A percentile compares a stretch with the other conserved stretches of the same genome.
These are phyloP conservation scores for Clavulina sp. DNA, from an alignment of 768 basidiomycete species.

Conservation along the genomic window DNA sequence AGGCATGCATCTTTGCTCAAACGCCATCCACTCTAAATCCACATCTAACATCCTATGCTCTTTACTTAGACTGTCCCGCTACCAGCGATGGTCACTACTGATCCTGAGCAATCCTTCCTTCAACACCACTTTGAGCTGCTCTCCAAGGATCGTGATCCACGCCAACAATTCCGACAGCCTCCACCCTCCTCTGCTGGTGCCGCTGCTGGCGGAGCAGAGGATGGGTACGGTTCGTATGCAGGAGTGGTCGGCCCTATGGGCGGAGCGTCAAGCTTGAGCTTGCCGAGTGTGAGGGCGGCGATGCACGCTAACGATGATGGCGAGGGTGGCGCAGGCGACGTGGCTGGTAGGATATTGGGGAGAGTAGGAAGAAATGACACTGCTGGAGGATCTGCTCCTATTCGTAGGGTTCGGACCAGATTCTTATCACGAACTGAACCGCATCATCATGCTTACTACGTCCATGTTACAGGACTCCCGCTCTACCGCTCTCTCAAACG, in stretches of 20 bases:
- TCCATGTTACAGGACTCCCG: too few species aligned
- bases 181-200: background rate
- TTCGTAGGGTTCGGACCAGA: too few species aligned
- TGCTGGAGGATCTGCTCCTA: too few species aligned
- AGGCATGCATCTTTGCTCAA: conserved; percentile 29
- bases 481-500: too few species aligned
- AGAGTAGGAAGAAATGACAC: too few species aligned
- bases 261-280: conserved; percentile 62
- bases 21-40: background rate
- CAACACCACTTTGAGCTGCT: conserved; percentile 84
- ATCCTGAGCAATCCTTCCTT: conserved; percentile 81
- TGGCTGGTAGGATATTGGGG: too few species aligned
- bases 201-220: background rate
- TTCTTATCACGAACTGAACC: too few species aligned
- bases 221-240: conserved; percentile 24
- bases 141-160: conserved; percentile 79
- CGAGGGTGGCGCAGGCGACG: too few species aligned
- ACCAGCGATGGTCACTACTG: conserved; percentile 63
- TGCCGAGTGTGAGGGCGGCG: conserved; percentile 79
- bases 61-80: conserved; percentile 38
- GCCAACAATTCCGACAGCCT: conserved; percentile 65
- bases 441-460: too few species aligned
- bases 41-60: conserved; percentile 1
- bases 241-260: conserved; percentile 91
- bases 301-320: too few species aligned